Conservation (phyloP, 306 rosid genomes). For the Malus asiatica region DNA sequence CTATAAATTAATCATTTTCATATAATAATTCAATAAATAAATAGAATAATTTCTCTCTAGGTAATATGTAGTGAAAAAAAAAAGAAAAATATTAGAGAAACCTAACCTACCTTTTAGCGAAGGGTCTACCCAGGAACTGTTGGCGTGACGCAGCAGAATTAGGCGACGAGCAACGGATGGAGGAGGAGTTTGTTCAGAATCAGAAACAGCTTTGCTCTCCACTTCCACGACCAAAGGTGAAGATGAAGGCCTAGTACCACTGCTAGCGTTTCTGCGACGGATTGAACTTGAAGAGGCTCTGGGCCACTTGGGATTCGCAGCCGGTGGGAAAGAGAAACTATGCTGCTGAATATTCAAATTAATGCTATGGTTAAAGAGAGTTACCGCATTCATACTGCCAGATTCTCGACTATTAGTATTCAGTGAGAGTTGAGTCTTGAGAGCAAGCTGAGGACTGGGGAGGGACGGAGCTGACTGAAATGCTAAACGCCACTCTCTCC, state of each 20-base stretch:
- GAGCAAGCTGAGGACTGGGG: background rate
- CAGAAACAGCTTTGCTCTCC: conserved; percentile 33
- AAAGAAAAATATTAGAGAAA: background rate
- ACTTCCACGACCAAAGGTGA: conserved; percentile 44
- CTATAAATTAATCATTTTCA: conserved; percentile 22
- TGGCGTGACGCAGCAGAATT: conserved; percentile 86
- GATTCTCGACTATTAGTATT: background rate
- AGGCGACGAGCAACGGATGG: conserved; percentile 71
- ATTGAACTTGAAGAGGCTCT: conserved; percentile 7
- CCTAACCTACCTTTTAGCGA: conserved; percentile 49
- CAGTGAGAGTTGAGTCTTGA: background rate
- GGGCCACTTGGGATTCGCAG: conserved; percentile 7
- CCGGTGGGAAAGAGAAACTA: background rate
- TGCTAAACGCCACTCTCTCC: background rate
- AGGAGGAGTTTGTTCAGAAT: conserved; percentile 25
- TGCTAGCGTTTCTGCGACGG: conserved; percentile 28
- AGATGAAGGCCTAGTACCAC: conserved; percentile 18
- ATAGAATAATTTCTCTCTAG: background rate
- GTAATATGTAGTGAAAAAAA: background rate
- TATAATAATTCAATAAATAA: background rate
- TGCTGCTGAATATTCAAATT: background rate
- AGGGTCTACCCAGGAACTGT: conserved; percentile 62
- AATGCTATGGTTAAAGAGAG: background rate
- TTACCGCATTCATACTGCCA: conserved; percentile 21
- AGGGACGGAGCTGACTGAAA: background rate